These are phyloP conservation scores for Globisporangium alternatum DNA, from an alignment of 352 stramenopile species.

Conservation along the genomic window DNA sequence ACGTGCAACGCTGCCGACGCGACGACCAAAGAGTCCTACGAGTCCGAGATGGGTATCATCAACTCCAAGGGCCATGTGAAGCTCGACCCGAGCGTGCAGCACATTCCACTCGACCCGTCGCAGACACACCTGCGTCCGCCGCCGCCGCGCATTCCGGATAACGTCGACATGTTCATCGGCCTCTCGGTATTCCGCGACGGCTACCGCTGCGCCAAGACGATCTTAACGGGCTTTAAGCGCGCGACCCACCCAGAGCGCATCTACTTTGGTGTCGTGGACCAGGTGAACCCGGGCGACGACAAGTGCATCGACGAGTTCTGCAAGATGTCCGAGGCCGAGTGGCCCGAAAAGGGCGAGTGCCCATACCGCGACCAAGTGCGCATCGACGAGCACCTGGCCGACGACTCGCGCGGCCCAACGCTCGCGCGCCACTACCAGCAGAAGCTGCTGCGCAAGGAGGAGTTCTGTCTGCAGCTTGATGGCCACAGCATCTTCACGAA, in stretches of 20 bases:
- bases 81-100: conserved; percentile 69
- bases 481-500: conserved; percentile 87
- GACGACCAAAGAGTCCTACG: conserved; percentile 16
- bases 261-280: conserved; percentile 82
- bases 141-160: conserved; percentile 42
- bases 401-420: conserved; percentile 75
- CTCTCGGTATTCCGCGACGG: conserved; percentile 82
- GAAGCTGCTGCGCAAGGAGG: conserved; percentile 66
- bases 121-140: conserved; percentile 47
- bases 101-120: conserved; percentile 48
- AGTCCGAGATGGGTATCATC: conserved; percentile 52
- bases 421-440: conserved; percentile 81
- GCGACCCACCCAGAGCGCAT: conserved; percentile 65
- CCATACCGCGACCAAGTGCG: conserved; percentile 71
- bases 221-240: conserved; percentile 75
- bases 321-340: conserved; percentile 65
- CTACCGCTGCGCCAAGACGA: conserved; percentile 77
- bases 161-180: conserved; percentile 70
- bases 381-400: conserved; percentile 59
- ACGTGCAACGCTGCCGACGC: conserved; percentile 1
- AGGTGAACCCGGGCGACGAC: conserved; percentile 68
- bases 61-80: conserved; percentile 56
- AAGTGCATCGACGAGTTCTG: conserved; percentile 78
- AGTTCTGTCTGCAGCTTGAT: conserved; percentile 85
- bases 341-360: conserved; percentile 58